Percentiles rank a stretch among this genome's conserved stretches.
Conservation (phyloP, 495 filamentous ascomycete species). For the Penicillium longicatenatum region DNA sequence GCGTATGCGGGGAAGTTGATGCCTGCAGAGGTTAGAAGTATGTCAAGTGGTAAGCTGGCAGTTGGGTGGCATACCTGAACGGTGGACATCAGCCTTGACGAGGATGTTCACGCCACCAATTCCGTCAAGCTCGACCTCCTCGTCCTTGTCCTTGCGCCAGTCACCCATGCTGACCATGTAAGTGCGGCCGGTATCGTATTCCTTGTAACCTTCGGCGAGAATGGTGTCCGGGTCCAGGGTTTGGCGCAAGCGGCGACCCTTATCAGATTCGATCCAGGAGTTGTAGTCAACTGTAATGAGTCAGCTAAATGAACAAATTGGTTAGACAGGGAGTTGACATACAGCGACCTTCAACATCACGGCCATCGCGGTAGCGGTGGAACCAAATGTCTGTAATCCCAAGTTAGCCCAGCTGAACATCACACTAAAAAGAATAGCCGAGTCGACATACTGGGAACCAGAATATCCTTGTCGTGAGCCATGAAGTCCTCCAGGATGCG, state of each 20-base stretch:
- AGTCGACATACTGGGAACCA: slow-evolving; percentile 84
- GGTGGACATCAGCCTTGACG: slow-evolving; percentile 96
- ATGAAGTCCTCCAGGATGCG: slow-evolving; percentile 94
- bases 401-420: slow-evolving; percentile 24
- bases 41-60: not conserved
- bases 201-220: slow-evolving; percentile 91
- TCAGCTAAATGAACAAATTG: slow-evolving; percentile 15
- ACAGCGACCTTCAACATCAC: slow-evolving; percentile 95
- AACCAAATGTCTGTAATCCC: slow-evolving; percentile 85
- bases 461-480: slow-evolving; percentile 86
- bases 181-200: slow-evolving; percentile 85
- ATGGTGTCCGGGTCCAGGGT: slow-evolving; percentile 77
- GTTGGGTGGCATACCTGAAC: slow-evolving; percentile 85
- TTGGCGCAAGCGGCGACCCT: slow-evolving; percentile 70
- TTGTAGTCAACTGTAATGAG: slow-evolving; percentile 84
- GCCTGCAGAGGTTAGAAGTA: slow-evolving; percentile 51
- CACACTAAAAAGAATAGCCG: not conserved
- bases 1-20: slow-evolving; percentile 98
- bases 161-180: slow-evolving; percentile 88
- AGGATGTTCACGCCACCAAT: slow-evolving; percentile 97
- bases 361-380: slow-evolving; percentile 80
- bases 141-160: slow-evolving; percentile 87
- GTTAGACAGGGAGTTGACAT: slow-evolving; percentile 35
- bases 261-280: slow-evolving; percentile 94
- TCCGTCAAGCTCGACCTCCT: slow-evolving; percentile 88